Evolutionary conservation across 2,329 filamentous ascomycete genomes (phyloP).

Genomic region (Seiridium unicorne): DNA sequence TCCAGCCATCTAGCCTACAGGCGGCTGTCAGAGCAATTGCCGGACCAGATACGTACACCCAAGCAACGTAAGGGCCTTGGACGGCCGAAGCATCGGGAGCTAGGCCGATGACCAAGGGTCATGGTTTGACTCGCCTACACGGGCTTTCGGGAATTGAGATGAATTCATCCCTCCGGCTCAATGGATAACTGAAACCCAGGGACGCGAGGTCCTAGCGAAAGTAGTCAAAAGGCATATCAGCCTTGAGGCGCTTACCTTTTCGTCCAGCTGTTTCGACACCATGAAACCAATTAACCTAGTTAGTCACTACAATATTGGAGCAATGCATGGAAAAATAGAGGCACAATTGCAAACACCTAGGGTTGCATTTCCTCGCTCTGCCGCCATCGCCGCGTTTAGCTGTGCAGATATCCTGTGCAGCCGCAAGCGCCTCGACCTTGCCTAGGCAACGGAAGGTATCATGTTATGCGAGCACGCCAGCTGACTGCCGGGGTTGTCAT

Average conservation of each 20-base stretch:
- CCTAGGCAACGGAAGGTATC: too few relatives aligned
- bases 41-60: not conserved
- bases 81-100: not conserved
- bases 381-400: slow-evolving; percentile 5
- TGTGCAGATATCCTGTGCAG: slow-evolving; percentile 1
- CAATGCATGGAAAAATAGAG: not conserved
- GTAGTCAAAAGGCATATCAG: too few relatives aligned
- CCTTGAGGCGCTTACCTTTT: not conserved
- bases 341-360: not conserved
- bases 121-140: not conserved
- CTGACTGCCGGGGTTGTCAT: too few relatives aligned
- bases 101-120: not conserved
- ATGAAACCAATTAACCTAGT: too few relatives aligned
- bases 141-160: not conserved
- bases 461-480: too few relatives aligned
- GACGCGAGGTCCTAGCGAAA: too few relatives aligned
- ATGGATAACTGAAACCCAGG: too few relatives aligned
- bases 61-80: not conserved
- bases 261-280: not conserved
- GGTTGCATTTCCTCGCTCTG: slow-evolving; percentile 4
- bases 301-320: too few relatives aligned
- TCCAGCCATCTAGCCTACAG: too few relatives aligned
- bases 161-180: too few relatives aligned
- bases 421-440: slow-evolving; percentile 1
- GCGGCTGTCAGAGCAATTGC: too few relatives aligned